Percentiles rank a stretch among this genome's conserved stretches.
Evolutionary conservation across 768 basidiomycete genomes (phyloP).

Genomic region (Suillus brevipes): DNA sequence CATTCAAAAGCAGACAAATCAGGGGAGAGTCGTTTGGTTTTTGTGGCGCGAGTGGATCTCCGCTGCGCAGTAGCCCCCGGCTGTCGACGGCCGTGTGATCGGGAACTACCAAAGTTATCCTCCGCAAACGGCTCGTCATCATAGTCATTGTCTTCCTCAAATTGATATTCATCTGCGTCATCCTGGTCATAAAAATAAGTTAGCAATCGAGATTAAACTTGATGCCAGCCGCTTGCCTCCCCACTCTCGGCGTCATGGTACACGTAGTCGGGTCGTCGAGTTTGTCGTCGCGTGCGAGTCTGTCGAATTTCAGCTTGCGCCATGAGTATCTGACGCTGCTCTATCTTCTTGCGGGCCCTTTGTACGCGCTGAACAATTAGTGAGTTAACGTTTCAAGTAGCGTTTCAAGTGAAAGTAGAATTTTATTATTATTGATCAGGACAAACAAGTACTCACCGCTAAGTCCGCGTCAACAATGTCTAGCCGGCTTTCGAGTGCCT

Average conservation of each 20-base stretch:
- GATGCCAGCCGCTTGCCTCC: constrained; percentile 35
- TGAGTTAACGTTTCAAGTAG: constrained; percentile 23
- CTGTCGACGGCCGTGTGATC: constrained; percentile 40
- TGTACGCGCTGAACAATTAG: constrained; percentile 59
- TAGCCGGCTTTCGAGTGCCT: constrained; percentile 61
- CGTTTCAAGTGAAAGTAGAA: constrained; percentile 14
- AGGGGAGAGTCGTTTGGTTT: constrained; percentile 52
- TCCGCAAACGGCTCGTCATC: constrained; percentile 57
- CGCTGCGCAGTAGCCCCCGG: constrained; percentile 40
- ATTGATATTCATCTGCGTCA: constrained; percentile 67
- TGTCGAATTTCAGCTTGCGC: constrained; percentile 78
- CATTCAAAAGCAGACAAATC: constrained; percentile 56
- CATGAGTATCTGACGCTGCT: constrained; percentile 61
- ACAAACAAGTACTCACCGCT: constrained; percentile 51
- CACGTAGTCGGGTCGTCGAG: constrained; percentile 78
- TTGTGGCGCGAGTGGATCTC: constrained; percentile 54
- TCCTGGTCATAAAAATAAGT: constrained; percentile 36
- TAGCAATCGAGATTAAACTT: constrained; percentile 23
- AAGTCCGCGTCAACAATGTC: constrained; percentile 69
- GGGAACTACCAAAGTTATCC: constrained; percentile 39
- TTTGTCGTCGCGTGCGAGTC: constrained; percentile 75
- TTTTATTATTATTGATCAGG: constrained; percentile 12
- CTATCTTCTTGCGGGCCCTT: constrained; percentile 66
- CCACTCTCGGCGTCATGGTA: constrained; percentile 72
- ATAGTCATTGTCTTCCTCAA: constrained; percentile 65